Conservation (phyloP, 805 yeast species). For the Yamadazyma tumulicola region DNA sequence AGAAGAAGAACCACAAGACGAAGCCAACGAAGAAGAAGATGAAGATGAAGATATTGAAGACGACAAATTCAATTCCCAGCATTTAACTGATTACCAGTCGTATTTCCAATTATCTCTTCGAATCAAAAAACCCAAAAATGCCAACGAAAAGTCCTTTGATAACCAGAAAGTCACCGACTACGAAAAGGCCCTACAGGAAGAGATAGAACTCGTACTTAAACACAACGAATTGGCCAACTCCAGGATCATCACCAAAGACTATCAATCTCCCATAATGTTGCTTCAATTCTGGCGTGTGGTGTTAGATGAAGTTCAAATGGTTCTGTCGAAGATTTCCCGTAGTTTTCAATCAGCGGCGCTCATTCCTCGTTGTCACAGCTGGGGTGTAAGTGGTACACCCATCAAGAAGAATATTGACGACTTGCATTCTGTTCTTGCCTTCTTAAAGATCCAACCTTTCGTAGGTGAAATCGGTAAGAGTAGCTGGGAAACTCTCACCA, state of each 20-base stretch:
- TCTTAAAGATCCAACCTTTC: slow-evolving; percentile 67
- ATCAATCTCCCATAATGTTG: slow-evolving; percentile 78
- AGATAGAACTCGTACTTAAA: slow-evolving; percentile 24
- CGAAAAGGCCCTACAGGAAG: slow-evolving; percentile 32
- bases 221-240: slow-evolving; percentile 23
- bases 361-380: slow-evolving; percentile 82
- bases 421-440: slow-evolving; percentile 65
- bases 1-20: neutral
- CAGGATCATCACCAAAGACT: slow-evolving; percentile 36
- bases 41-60: slow-evolving; percentile 1
- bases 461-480: slow-evolving; percentile 36
- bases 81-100: slow-evolving; percentile 19
- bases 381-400: slow-evolving; percentile 98
- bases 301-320: slow-evolving; percentile 94
- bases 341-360: slow-evolving; percentile 78
- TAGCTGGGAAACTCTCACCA: slow-evolving; percentile 35
- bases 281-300: slow-evolving; percentile 87
- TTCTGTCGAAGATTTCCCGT: slow-evolving; percentile 65
- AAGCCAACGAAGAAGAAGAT: slow-evolving; percentile 1
- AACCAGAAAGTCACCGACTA: slow-evolving; percentile 25
- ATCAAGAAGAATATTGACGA: slow-evolving; percentile 65
- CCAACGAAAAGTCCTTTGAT: slow-evolving; percentile 21
- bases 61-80: too few relatives aligned
- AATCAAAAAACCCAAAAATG: slow-evolving; percentile 23
- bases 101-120: slow-evolving; percentile 24